These are phyloP conservation scores for Backusella mclennaniae DNA, from an alignment of 192 early-diverging fungal genomes.

Conservation along the genomic window DNA sequence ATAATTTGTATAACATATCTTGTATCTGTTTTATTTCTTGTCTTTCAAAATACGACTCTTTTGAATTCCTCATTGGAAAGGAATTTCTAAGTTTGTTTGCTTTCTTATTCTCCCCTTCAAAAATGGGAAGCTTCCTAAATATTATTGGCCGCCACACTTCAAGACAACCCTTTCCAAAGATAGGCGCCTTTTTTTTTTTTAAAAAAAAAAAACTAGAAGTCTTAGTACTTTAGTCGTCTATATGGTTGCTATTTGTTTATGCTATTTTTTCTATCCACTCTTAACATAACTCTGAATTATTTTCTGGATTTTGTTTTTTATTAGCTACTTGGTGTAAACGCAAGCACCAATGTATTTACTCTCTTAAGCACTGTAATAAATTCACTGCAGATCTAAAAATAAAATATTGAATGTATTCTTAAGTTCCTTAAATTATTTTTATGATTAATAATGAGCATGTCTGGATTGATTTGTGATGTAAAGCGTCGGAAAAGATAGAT, in stretches of 20 bases:
- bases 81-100: not conserved
- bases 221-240: no score
- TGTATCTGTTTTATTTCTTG: not conserved
- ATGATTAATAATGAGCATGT: not conserved
- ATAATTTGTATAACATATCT: not conserved
- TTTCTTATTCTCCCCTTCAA: not conserved
- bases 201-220: not conserved
- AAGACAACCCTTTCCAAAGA: not conserved
- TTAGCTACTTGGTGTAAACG: not conserved
- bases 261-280: not conserved
- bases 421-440: not conserved
- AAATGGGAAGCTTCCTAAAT: not conserved
- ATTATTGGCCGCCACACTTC: not conserved
- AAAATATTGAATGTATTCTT: not conserved
- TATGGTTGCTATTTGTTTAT: not conserved
- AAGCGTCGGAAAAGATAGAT: not conserved
- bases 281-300: not conserved
- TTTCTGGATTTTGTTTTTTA: not conserved
- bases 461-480: not conserved
- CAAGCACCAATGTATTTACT: not conserved
- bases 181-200: not conserved
- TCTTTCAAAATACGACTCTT: not conserved
- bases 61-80: not conserved
- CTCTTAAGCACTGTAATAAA: not conserved
- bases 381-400: not conserved